Base-by-base conservation (phyloP, 371 early-diverging fungal species). In the Mucor plumbeus region DNA sequence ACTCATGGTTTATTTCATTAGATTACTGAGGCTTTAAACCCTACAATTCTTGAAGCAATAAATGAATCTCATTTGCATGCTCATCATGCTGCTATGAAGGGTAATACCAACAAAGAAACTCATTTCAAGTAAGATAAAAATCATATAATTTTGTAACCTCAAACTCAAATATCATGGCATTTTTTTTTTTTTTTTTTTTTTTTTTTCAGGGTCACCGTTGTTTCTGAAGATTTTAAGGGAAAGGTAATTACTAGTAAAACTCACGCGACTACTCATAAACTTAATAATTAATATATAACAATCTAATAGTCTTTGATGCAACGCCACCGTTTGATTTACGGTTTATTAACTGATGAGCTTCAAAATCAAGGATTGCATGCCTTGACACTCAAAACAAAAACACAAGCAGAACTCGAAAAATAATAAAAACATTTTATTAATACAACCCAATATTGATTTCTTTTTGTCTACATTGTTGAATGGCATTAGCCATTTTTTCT, bases 31-130 rank as follows among this genome's bases (percentile, higher is more conserved):
- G 76, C 79, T 26, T 69, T 89, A 31, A 66, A 79, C 9, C 92
- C 92, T n/a, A 71, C 73, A 1, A 75, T 71, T 3, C 70, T 92
- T 31, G 81, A 88, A 50, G 83, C 89, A 59, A 76, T 84, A 15
- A 92, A 92, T 70, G 92, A 92, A 67, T 90, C 91, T 11, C 87
- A 91, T 56, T 78, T 87, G 65, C 93, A 92, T 71, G 76, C 89
- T 14, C 90, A 90, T 65, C 93, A 92, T 73, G 85, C 83, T 53
- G 85, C 93, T 10, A 92, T 92, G 93, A 80, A 86, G 63, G 91
- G 89, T 6, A 86, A 85, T 15, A 79, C 77, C n/a, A 88, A 85
- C 78, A 86, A 82, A 36, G 93, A 92, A 69, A 92, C 92, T 11
- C 93, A 92, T 67, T 92, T 92, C 71, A 75, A 82, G 90, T 89